phyloP scores from a whole-genome alignment of 495 filamentous ascomycete genomes.

The Penicillium cinerascens region DNA sequence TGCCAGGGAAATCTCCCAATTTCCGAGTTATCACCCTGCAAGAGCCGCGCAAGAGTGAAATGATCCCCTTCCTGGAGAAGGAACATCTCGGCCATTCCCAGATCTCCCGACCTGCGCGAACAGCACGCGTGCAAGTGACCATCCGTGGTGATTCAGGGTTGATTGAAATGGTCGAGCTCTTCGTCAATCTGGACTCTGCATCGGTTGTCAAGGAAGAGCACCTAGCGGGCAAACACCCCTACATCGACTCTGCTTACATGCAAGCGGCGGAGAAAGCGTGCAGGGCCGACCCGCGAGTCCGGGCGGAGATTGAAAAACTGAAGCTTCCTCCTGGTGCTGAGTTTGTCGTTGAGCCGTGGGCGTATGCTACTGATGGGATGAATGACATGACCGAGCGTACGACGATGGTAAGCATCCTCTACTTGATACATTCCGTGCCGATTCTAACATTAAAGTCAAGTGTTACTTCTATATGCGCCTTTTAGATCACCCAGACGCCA shows the following conservation, averaged over 20 bases:
- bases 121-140: slow-evolving; percentile 20
- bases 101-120: slow-evolving; percentile 11
- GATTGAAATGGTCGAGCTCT: slow-evolving; percentile 17
- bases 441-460: slow-evolving; percentile 3
- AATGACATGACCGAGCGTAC: slow-evolving; percentile 33
- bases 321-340: slow-evolving; percentile 27
- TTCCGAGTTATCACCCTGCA: slow-evolving; percentile 25
- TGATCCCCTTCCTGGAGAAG: slow-evolving; percentile 24
- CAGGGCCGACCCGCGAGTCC: slow-evolving; percentile 15
- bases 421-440: background rate
- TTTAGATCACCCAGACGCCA: slow-evolving; percentile 34
- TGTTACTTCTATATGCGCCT: slow-evolving; percentile 34
- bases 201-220: slow-evolving; percentile 7
- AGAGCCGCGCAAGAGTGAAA: slow-evolving; percentile 26
- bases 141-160: slow-evolving; percentile 3
- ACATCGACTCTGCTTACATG: slow-evolving; percentile 31
- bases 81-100: slow-evolving; percentile 11
- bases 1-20: slow-evolving; percentile 4
- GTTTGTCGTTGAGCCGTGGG: slow-evolving; percentile 36
- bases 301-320: slow-evolving; percentile 21
- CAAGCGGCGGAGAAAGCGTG: slow-evolving; percentile 28
- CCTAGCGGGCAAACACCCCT: slow-evolving; percentile 26
- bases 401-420: slow-evolving; percentile 20
- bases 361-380: slow-evolving; percentile 40
- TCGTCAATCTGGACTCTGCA: slow-evolving; percentile 13